Evolutionary conservation across 139 green algal species (phyloP), one percentile per base, ranked within the genome.

Genomic region (Picochlorum sp.): DNA sequence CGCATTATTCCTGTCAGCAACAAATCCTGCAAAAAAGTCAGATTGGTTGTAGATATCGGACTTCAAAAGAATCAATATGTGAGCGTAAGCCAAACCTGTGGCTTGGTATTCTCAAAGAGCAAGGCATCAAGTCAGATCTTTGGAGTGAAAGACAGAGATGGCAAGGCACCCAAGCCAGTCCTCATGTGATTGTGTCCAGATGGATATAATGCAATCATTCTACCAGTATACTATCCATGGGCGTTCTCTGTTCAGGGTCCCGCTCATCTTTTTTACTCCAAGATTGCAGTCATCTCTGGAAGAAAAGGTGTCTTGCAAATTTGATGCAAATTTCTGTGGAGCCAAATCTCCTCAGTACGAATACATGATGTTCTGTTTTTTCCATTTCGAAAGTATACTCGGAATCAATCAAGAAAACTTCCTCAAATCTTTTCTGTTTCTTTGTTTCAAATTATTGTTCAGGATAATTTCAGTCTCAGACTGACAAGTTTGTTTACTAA

Each of bases 91-190:
- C 13, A 54, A 54, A 24, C 13, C 47, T 54, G 47, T 54, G 47
- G n/a, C 47, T 54, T 54, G 47, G 11, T 9, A 18, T 54, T 54
- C 47, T 23, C 47, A 54, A 18, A 54, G 47, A n/a, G 47, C 11
- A 54, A 54, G 47, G 47, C 47, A 54, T 54, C 47, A n/a, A 54
- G 47, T 20, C 47, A 54, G n/a, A 54, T 54, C 47, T 54, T 54
- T 54, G 47, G 47, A 13, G 15, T 54, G 47, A 54, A 54, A 54
- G 47, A 54, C 18, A 54, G 16, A 20, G 16, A 54, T 54, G 47
- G 47, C 11, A 18, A 54, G 47, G 47, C 15, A 54, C 47, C 47
- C 15, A 54, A 51, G 45, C 45, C 45, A 51, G 16, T 54, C 6
- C 18, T 54, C 18, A 20, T 54, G 47, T 54, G 47, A 54, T 18